Conservation (phyloP, 2,329 filamentous ascomycete genomes). For the Xylaria sp. region DNA sequence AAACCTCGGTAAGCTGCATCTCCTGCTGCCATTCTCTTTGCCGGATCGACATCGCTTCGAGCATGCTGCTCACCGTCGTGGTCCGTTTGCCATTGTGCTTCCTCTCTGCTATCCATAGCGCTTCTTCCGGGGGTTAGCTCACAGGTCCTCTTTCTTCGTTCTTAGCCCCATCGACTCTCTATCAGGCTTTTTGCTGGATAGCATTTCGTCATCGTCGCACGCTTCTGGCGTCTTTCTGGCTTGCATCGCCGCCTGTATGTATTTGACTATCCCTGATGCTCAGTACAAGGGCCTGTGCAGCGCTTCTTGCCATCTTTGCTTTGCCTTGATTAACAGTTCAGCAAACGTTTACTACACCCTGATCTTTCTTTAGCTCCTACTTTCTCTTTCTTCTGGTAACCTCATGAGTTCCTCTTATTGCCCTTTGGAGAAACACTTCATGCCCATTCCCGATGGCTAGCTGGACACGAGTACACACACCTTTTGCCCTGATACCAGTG, state of each 20-base stretch:
- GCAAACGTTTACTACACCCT: not conserved
- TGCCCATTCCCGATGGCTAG: not conserved
- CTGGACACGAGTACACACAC: not conserved
- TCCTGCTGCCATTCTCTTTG: not conserved
- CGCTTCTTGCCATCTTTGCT: not conserved
- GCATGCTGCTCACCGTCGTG: not conserved
- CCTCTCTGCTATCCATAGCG: not conserved
- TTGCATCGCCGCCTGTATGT: not conserved
- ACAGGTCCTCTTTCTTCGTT: not conserved
- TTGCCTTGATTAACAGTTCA: not conserved
- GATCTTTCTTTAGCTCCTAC: not conserved
- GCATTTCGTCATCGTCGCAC: not conserved
- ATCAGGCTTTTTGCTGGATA: not conserved
- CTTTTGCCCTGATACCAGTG: not conserved
- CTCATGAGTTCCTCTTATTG: not conserved
- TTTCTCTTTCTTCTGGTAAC: not conserved
- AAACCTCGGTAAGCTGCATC: slow-evolving; percentile 20
- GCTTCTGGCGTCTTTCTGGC: not conserved
- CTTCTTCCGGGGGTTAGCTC: not conserved
- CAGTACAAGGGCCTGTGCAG: not conserved
- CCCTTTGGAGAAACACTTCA: not conserved
- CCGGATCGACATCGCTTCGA: not conserved
- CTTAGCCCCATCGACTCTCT: not conserved
- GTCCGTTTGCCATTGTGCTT: not conserved
- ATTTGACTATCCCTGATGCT: not conserved